Evolutionary conservation across 208 protist genomes (phyloP).

Genomic region (Strigomonas culicis): DNA sequence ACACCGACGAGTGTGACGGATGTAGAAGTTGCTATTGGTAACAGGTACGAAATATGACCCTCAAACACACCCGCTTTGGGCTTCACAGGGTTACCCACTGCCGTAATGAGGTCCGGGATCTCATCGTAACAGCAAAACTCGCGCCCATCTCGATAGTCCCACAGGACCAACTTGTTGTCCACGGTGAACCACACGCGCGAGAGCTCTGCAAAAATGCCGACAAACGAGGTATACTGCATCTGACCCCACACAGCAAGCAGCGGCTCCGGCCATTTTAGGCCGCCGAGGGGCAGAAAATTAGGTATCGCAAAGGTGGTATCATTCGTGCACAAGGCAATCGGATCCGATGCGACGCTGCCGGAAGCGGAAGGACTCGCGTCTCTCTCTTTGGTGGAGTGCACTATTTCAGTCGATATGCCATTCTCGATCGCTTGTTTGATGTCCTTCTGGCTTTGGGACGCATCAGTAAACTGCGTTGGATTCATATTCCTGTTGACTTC

Average conservation of each 20-base stretch:
- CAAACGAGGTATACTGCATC: constrained; percentile 58
- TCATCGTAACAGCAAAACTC: constrained; percentile 85
- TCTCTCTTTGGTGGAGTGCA: constrained; percentile 23
- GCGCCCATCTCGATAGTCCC: constrained; percentile 72
- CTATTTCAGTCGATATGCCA: constrained; percentile 48
- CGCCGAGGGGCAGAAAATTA: constrained; percentile 69
- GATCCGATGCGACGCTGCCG: constrained; percentile 60
- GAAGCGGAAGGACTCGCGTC: constrained; percentile 40
- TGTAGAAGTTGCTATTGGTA: constrained; percentile 72
- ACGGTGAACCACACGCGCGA: constrained; percentile 83
- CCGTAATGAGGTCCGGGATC: constrained; percentile 78
- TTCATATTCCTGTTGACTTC: not conserved
- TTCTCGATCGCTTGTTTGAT: constrained; percentile 44
- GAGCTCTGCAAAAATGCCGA: constrained; percentile 71
- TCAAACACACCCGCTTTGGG: constrained; percentile 67
- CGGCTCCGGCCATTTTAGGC: constrained; percentile 66
- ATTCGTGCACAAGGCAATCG: constrained; percentile 50
- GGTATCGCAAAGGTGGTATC: constrained; percentile 77
- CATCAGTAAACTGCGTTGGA: not conserved
- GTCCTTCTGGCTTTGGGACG: not conserved
- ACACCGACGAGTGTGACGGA: constrained; percentile 76
- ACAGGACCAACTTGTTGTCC: constrained; percentile 81
- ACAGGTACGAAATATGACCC: constrained; percentile 71
- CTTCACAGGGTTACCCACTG: constrained; percentile 58
- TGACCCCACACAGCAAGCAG: constrained; percentile 65